Conservation (phyloP, 495 filamentous ascomycete genomes). For the Aspergillus homomorphus region DNA sequence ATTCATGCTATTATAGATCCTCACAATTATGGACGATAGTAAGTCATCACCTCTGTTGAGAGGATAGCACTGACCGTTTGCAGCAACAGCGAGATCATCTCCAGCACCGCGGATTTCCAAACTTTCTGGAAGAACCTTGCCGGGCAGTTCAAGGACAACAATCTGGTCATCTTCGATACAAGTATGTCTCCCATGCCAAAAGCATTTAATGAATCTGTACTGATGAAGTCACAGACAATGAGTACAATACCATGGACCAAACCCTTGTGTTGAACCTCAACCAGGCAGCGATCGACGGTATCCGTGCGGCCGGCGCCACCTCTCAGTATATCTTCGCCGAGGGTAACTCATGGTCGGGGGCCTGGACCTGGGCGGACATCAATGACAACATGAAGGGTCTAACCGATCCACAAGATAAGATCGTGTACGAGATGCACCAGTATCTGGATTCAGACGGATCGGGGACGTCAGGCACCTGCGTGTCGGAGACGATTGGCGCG, state of each 20-base stretch:
- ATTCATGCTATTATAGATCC: conserved; percentile 65
- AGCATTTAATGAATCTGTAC: neutral
- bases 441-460: conserved; percentile 57
- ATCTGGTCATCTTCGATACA: conserved; percentile 60
- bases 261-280: conserved; percentile 65
- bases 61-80: neutral
- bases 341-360: conserved; percentile 66
- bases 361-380: conserved; percentile 53
- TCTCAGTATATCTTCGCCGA: conserved; percentile 70
- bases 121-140: conserved; percentile 64
- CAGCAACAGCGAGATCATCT: conserved; percentile 64
- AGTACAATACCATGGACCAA: conserved; percentile 72
- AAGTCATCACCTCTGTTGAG: conserved; percentile 4
- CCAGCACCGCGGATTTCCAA: conserved; percentile 55
- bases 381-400: conserved; percentile 55
- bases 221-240: conserved; percentile 57
- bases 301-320: conserved; percentile 67
- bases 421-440: conserved; percentile 53
- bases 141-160: conserved; percentile 55
- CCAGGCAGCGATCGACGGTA: conserved; percentile 71
- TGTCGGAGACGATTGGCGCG: conserved; percentile 57
- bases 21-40: conserved; percentile 66
- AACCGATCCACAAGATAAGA: conserved; percentile 57
- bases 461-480: conserved; percentile 58
- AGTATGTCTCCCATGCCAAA: conserved; percentile 23